Base-by-base conservation (phyloP, 768 basidiomycete species). In the Filobasidium floriforme region DNA sequence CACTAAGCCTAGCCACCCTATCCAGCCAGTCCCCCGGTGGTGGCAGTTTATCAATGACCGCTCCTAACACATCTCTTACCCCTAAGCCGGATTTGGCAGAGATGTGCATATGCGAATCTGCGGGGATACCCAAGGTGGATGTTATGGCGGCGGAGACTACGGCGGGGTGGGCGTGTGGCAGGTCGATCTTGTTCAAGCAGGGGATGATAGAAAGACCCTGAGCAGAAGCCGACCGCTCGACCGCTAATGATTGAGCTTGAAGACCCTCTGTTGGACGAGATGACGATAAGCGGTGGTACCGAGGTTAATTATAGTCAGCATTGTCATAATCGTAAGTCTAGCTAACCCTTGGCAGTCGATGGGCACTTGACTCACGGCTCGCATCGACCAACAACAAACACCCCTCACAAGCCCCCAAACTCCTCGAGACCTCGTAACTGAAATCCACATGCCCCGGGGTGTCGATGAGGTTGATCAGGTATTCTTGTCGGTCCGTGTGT, bases 391-490 rank as follows among this genome's bases (percentile, higher is more conserved):
- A 80, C 10, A 84, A 73, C 28, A 87, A 66, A 3, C 90, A 94
- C 10, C 96, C 96, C 80, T 99, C 90, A 70, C 89, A 96, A 40
- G 94, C 92, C 3, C 91, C 87, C 46, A 98, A 80, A 29, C 90
- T 92, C 59, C 96, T 85, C 18, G 91, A 88, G 41, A 99, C 91
- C 79, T 98, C 94, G 87, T 92, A 96, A 66, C 90, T 85, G 79
- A 99, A 99, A 81, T 99, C 96, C 43, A 97, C 96, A 79, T 99
- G 96, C 1, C 96, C 93, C 85, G 94, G 94, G 0, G 96, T 99
- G 78, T 99, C 96, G 72, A 99, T 92, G 29, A 98, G 81, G 79
- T 98, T 98, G 67, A 99, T 82, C 66, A 99, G 82, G 74, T 89
- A 87, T 40, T 63, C 62, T 26, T 65, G 43, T 2, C 51, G 44